phyloP scores from a whole-genome alignment of 345 rosid genomes.

The Melaleuca alternifolia region DNA sequence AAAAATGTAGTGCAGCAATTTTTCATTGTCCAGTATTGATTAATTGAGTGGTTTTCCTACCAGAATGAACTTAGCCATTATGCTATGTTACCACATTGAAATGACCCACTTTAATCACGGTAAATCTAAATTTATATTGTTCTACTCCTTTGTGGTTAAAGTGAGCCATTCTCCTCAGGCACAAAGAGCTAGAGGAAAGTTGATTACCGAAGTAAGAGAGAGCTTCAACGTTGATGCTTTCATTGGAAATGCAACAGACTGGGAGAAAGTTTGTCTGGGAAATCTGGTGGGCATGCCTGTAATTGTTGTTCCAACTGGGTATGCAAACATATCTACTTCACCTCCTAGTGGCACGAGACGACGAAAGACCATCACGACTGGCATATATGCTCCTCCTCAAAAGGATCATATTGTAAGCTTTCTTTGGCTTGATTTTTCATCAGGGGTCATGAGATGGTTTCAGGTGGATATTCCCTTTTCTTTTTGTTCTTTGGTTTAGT shows the following conservation, averaged over 20 bases:
- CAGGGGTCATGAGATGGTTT: background rate
- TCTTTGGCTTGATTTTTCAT: constrained; percentile 7
- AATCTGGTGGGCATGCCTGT: constrained; percentile 85
- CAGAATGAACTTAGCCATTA: background rate
- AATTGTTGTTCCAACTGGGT: constrained; percentile 60
- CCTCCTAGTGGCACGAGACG: constrained; percentile 40
- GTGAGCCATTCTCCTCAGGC: constrained; percentile 29
- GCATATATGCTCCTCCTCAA: constrained; percentile 77
- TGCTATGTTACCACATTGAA: background rate
- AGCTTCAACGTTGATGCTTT: constrained; percentile 71
- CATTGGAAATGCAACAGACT: constrained; percentile 75
- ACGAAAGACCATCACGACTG: constrained; percentile 47
- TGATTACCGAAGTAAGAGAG: constrained; percentile 64
- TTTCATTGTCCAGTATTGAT: background rate
- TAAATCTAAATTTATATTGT: background rate
- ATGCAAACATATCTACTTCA: constrained; percentile 38
- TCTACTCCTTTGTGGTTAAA: background rate
- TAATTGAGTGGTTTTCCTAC: background rate
- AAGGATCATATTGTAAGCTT: constrained; percentile 70
- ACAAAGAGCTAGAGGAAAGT: constrained; percentile 67
- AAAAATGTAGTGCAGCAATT: background rate
- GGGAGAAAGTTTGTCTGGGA: constrained; percentile 88
- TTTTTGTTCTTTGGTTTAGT: background rate
- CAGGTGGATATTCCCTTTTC: background rate
- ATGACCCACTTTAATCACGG: background rate